phyloP scores from a whole-genome alignment of 805 yeast species.

The Starmerella geochares region DNA sequence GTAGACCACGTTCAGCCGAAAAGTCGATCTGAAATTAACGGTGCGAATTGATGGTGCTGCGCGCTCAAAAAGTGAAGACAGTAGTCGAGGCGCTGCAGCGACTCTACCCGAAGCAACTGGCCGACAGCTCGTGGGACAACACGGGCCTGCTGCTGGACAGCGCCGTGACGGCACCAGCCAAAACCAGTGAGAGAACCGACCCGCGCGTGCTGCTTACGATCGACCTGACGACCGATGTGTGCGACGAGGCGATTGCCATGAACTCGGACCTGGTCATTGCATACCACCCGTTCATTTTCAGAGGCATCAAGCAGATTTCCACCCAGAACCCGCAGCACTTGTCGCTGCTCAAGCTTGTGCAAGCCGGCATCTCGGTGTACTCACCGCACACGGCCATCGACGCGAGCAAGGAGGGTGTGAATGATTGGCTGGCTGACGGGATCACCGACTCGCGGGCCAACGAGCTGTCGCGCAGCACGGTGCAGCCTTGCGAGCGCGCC shows the following conservation, averaged over 20 bases:
- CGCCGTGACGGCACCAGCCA: conserved; percentile 8
- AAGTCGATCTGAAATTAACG: not conserved
- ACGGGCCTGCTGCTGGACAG: conserved; percentile 83
- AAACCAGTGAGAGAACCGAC: conserved; percentile 24
- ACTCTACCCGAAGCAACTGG: conserved; percentile 68
- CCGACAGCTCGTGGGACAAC: conserved; percentile 90
- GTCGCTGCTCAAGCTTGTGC: conserved; percentile 61
- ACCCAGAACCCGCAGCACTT: conserved; percentile 69
- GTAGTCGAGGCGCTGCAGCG: conserved; percentile 41
- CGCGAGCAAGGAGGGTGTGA: conserved; percentile 86
- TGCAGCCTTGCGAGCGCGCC: conserved; percentile 39
- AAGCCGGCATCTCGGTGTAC: conserved; percentile 75
- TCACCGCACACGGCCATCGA: conserved; percentile 96
- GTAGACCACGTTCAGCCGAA: too few relatives aligned
- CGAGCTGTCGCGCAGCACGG: conserved; percentile 26
- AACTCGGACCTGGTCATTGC: conserved; percentile 59
- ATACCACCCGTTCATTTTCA: conserved; percentile 89
- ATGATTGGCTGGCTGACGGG: conserved; percentile 76
- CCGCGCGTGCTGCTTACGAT: conserved; percentile 53
- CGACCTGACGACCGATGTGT: conserved; percentile 75
- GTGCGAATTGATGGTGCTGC: not conserved
- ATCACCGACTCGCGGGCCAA: conserved; percentile 32
- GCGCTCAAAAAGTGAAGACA: conserved; percentile 11
- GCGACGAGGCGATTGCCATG: conserved; percentile 63
- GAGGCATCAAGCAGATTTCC: conserved; percentile 68